Conservation (phyloP, 1,139 yeast genomes). For the Suhomyces anneliseae region DNA sequence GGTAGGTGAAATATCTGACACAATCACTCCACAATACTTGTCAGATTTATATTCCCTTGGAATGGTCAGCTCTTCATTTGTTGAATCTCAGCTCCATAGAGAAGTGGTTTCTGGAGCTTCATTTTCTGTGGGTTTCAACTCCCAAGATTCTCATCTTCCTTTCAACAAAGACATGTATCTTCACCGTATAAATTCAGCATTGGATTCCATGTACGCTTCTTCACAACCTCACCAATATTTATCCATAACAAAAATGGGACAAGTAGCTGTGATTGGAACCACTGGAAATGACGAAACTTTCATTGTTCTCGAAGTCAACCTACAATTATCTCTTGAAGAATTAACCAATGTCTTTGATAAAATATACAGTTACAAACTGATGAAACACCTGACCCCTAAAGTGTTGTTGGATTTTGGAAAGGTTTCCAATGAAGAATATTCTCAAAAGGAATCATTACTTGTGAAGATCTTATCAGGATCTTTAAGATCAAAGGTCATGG, state of each 20-base stretch:
- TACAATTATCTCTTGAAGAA: constrained; percentile 17
- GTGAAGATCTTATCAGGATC: constrained; percentile 15
- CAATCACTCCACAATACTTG: constrained; percentile 47
- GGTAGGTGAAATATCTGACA: constrained; percentile 43
- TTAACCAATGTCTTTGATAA: constrained; percentile 18
- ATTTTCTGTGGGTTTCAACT: constrained; percentile 43
- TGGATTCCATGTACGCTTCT: constrained; percentile 44
- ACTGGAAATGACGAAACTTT: constrained; percentile 48
- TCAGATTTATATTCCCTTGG: constrained; percentile 45
- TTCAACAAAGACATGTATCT: constrained; percentile 25
- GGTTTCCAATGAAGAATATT: constrained; percentile 20
- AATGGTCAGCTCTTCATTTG: constrained; percentile 33
- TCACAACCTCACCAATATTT: constrained; percentile 43
- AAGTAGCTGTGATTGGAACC: constrained; percentile 47
- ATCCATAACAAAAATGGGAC: constrained; percentile 44
- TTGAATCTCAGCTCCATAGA: constrained; percentile 48
- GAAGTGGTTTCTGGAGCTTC: constrained; percentile 48
- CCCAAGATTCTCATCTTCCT: constrained; percentile 22
- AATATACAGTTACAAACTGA: constrained; percentile 21
- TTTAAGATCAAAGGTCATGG: constrained; percentile 24
- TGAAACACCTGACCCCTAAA: constrained; percentile 19
- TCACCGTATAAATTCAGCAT: constrained; percentile 32
- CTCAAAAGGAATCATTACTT: constrained; percentile 17
- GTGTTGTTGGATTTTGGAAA: constrained; percentile 35
- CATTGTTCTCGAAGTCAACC: constrained; percentile 29